Percentiles rank a stretch among this genome's conserved stretches.
phyloP scores from a whole-genome alignment of 148 eudicot genomes.

The Cornus florida region DNA sequence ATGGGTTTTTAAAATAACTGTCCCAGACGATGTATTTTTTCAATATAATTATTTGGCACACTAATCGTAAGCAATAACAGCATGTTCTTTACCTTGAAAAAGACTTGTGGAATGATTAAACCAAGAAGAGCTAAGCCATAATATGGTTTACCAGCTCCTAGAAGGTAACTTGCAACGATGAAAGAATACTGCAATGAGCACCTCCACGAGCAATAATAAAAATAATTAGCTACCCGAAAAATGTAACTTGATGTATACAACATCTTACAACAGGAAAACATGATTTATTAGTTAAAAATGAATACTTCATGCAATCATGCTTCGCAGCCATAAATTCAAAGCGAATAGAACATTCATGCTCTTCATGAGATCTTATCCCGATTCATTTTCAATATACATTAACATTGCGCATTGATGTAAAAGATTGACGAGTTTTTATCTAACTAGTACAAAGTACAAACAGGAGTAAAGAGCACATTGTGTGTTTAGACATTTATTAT shows the following conservation, averaged over 20 bases:
- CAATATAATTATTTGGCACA: not conserved
- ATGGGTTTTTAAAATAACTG: not conserved
- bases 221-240: not conserved
- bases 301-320: too few relatives aligned
- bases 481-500: not conserved
- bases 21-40: not conserved
- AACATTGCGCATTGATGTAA: not conserved
- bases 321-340: too few relatives aligned
- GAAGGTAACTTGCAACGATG: constrained; percentile 71
- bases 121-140: constrained; percentile 78
- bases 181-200: constrained; percentile 9
- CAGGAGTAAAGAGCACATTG: not conserved
- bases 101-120: constrained; percentile 77
- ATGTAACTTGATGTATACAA: too few relatives aligned
- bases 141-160: constrained; percentile 87
- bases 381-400: not conserved
- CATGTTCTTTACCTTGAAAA: constrained; percentile 72
- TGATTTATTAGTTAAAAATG: not conserved
- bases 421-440: not conserved
- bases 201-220: constrained; percentile 1
- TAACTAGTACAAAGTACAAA: too few relatives aligned
- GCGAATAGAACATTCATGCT: too few relatives aligned
- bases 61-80: not conserved
- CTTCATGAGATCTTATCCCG: too few relatives aligned
- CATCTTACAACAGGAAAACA: not conserved